Base-by-base conservation (phyloP, 495 filamentous ascomycete genomes). In the Hypoxylon fragiforme region DNA sequence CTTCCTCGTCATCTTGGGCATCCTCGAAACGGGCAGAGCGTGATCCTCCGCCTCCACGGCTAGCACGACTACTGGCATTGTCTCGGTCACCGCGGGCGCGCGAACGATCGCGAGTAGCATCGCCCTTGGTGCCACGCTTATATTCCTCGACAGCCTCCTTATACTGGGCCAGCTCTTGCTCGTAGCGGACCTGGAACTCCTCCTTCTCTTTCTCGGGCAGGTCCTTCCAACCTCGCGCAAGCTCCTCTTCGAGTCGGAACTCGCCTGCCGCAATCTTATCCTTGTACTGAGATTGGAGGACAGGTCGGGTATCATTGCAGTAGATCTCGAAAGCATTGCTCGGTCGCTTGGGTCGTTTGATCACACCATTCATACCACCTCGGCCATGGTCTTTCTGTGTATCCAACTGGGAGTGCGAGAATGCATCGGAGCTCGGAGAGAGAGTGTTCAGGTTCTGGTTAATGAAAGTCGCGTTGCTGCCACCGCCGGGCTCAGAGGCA, bases 291-390 rank as follows among this genome's bases (percentile, higher is more conserved):
- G 67, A 62, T 22, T 70, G 64, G 3, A 77, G 51, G 6, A 70
- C 35, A 2, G 70, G 64, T 22, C 77, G 64, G 9, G 65, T 67
- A 38, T 79, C 76, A 40, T 73, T 70, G 54, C 72, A 78, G 64
- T 77, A 82, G 9, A 81, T 65, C 28, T 81, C 77, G 58, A 81
- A 82, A 3, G 77, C 74, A 43, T 60, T 77, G 44, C 69, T 73
- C 5, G 74, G 72, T 34, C 71, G 72, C 46, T 72, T 70, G 1
- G 72, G 71, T 11, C 64, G 63, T 50, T 72, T 71, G 30, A 64
- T 45, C 3, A 59, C 13, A 14, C 62, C 67, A 32, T 67, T 68
- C 32, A 61, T 44, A 8, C 50, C 30, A 14, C 43, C 12, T 7
- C 57, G 42, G 44, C 60, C 39, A 16, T 46, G 61, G 20, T 63